Evolutionary conservation across 2,329 filamentous ascomycete species (phyloP).

Genomic region (Coniochaeta prunicola): DNA sequence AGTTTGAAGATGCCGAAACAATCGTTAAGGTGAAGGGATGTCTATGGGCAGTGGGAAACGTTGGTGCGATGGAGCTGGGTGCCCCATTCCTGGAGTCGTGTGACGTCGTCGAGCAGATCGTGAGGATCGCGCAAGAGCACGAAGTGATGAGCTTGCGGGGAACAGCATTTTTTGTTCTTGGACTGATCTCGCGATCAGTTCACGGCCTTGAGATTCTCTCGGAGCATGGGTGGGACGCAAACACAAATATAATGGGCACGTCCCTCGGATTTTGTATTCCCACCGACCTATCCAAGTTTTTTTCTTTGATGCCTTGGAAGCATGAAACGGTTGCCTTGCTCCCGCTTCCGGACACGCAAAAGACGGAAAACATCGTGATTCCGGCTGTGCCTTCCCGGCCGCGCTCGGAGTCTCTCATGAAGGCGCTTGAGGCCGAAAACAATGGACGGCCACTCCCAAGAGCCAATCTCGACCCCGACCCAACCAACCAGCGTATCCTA

Average conservation of each 20-base stretch:
- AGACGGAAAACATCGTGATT: constrained; percentile 40
- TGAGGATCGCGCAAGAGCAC: constrained; percentile 80
- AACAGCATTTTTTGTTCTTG: constrained; percentile 93
- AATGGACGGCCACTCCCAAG: constrained; percentile 13
- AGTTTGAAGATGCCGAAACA: constrained; percentile 75
- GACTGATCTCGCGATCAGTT: constrained; percentile 82
- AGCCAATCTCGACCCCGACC: constrained; percentile 30
- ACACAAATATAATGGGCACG: constrained; percentile 72
- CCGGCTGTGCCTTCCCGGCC: constrained; percentile 33
- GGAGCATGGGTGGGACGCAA: constrained; percentile 88
- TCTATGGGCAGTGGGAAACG: constrained; percentile 95
- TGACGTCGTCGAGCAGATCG: constrained; percentile 80
- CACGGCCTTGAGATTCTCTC: constrained; percentile 89
- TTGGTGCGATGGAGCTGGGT: constrained; percentile 95
- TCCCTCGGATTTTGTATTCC: constrained; percentile 87
- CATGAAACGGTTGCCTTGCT: constrained; percentile 42
- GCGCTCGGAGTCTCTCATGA: constrained; percentile 26
- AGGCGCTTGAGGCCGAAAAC: constrained; percentile 14
- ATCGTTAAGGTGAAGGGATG: constrained; percentile 94
- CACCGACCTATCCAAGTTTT: constrained; percentile 66
- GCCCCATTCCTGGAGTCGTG: constrained; percentile 88
- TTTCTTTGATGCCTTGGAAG: constrained; percentile 60
- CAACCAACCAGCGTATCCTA: constrained; percentile 67
- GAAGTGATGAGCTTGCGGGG: constrained; percentile 89
- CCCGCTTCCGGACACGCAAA: constrained; percentile 41